Percentiles rank a stretch among this genome's conserved stretches.
phyloP scores from a whole-genome alignment of 257 asterid genomes.

The Solanum chilense region DNA sequence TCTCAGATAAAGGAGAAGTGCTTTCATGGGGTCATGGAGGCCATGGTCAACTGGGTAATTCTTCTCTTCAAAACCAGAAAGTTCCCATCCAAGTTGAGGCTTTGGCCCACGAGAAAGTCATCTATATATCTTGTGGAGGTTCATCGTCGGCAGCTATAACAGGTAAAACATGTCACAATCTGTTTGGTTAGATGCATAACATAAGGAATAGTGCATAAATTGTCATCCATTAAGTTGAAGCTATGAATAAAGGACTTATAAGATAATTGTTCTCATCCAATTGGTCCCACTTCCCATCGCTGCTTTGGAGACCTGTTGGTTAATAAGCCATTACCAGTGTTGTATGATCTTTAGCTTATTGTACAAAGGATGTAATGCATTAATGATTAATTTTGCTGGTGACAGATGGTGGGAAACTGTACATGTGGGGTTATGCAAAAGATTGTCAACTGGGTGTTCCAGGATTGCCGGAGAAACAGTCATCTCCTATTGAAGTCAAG shows the following conservation, averaged over 20 bases:
- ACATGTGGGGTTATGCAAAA: constrained; percentile 88
- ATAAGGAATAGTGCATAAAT: background rate
- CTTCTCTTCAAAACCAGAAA: constrained; percentile 58
- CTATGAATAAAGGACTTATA: background rate
- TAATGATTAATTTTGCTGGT: background rate
- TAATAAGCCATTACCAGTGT: background rate
- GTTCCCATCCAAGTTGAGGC: constrained; percentile 66
- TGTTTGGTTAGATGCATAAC: background rate
- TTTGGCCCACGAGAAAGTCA: constrained; percentile 58
- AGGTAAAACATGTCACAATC: constrained; percentile 29
- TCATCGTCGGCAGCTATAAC: constrained; percentile 94
- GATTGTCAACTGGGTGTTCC: constrained; percentile 86
- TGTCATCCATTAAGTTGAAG: background rate
- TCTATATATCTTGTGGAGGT: constrained; percentile 84
- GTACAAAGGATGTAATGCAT: background rate
- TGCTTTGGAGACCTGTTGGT: background rate
- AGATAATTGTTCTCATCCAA: background rate
- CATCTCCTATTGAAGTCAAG: constrained; percentile 70
- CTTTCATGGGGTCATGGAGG: constrained; percentile 98
- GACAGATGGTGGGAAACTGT: constrained; percentile 69
- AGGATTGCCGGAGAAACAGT: constrained; percentile 62
- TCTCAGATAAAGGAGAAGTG: constrained; percentile 79
- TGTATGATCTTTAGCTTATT: background rate
- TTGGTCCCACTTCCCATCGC: background rate
- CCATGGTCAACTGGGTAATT: constrained; percentile 86